Percentiles rank a stretch among this genome's conserved stretches.
These are phyloP conservation scores for Guadua angustifolia DNA, from an alignment of 176 grass and related monocot genomes.

Conservation along the genomic window DNA sequence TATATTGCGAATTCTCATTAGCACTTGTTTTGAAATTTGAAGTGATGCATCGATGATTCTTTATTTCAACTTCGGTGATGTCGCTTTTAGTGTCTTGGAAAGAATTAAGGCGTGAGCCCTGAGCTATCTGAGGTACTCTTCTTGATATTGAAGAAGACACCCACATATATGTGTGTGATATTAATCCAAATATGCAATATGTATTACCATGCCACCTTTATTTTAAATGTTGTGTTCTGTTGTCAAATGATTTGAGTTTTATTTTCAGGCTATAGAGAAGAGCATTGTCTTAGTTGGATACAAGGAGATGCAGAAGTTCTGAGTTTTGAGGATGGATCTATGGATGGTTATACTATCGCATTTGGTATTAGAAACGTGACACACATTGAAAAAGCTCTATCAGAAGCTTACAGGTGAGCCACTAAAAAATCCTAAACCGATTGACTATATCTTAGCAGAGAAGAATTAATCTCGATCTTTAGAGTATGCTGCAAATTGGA, in stretches of 20 bases:
- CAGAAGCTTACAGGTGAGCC: conserved; percentile 80
- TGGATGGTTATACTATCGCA: conserved; percentile 96
- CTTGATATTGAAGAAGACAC: conserved; percentile 76
- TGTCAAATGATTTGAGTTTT: conserved; percentile 30
- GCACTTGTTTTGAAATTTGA: not conserved
- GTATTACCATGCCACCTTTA: not conserved
- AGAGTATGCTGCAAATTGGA: not conserved
- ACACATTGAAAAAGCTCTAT: conserved; percentile 87
- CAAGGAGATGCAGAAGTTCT: conserved; percentile 93
- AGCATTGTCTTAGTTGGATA: conserved; percentile 74
- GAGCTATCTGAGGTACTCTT: conserved; percentile 58
- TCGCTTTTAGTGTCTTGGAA: conserved; percentile 85
- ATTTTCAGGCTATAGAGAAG: conserved; percentile 56
- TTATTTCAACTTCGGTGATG: conserved; percentile 62
- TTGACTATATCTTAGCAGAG: not conserved
- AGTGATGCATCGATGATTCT: conserved; percentile 3
- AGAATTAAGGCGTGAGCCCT: conserved; percentile 71
- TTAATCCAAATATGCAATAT: conserved; percentile 76
- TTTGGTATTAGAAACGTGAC: conserved; percentile 97
- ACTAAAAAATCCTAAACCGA: not conserved
- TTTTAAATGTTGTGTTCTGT: conserved; percentile 15
- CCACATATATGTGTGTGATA: conserved; percentile 85
- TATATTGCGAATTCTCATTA: conserved; percentile 1
- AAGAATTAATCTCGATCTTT: conserved; percentile 24
- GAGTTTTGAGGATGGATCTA: conserved; percentile 82